Conservation (phyloP, 352 stramenopile species). For the Pythium phragmiticola region DNA sequence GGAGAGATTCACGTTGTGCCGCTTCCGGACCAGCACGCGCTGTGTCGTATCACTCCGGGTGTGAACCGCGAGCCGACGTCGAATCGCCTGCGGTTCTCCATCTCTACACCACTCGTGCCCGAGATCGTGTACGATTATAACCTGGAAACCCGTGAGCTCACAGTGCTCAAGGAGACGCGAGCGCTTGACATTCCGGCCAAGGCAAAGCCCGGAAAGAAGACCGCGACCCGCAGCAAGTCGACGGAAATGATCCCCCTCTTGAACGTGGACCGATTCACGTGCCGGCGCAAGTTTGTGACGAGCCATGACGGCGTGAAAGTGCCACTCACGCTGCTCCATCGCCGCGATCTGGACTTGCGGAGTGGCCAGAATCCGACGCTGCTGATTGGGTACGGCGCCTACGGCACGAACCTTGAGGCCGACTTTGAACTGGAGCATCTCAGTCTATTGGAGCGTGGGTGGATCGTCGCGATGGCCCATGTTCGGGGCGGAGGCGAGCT, state of each 20-base stretch:
- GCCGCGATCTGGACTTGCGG: constrained; percentile 36
- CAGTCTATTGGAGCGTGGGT: constrained; percentile 82
- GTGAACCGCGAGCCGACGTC: constrained; percentile 80
- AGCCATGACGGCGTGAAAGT: constrained; percentile 39
- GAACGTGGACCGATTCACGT: constrained; percentile 20
- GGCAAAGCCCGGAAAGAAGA: not conserved
- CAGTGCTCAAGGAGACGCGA: constrained; percentile 54
- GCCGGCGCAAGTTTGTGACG: constrained; percentile 25
- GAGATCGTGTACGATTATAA: constrained; percentile 85
- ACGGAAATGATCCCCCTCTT: constrained; percentile 3
- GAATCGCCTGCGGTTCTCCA: constrained; percentile 59
- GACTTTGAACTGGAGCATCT: constrained; percentile 86
- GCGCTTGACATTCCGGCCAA: constrained; percentile 3
- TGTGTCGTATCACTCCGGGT: constrained; percentile 63
- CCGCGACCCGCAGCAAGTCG: not conserved
- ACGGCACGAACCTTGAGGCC: constrained; percentile 84
- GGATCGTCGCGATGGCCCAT: constrained; percentile 89
- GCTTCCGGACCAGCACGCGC: constrained; percentile 53
- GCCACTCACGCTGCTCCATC: constrained; percentile 78
- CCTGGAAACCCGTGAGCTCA: constrained; percentile 42
- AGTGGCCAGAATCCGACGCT: constrained; percentile 80
- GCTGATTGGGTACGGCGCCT: constrained; percentile 87
- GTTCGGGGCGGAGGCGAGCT: constrained; percentile 88
- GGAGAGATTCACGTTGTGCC: constrained; percentile 43
- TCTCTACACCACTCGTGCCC: constrained; percentile 69